phyloP scores from a whole-genome alignment of 2,329 filamentous ascomycete species.

The Fusarium pseudonygamai region DNA sequence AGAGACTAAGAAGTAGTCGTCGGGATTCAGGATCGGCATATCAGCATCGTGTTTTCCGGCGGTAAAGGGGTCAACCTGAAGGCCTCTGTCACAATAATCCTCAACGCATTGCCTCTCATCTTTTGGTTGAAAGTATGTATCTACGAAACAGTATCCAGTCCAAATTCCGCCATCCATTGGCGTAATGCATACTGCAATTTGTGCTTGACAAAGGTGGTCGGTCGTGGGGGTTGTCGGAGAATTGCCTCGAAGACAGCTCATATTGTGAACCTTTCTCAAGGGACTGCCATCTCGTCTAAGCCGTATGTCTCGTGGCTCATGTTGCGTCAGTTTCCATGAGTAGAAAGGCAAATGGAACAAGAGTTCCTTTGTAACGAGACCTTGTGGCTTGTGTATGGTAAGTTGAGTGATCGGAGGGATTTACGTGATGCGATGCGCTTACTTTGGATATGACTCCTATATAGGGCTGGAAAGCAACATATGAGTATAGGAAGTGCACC shows the following conservation, averaged over 20 bases:
- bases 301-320: fast-evolving
- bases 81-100: fast-evolving
- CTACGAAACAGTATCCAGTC: constrained; percentile 8
- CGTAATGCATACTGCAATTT: neutral
- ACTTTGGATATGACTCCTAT: neutral
- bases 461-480: neutral
- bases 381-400: neutral
- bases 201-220: constrained; percentile 9
- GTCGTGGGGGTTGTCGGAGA: fast-evolving
- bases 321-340: fast-evolving
- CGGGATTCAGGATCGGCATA: fast-evolving
- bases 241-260: neutral
- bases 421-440: fast-evolving
- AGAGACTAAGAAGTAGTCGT: neutral
- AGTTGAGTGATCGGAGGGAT: fast-evolving
- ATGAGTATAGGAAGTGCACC: neutral
- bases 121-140: neutral
- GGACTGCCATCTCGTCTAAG: fast-evolving
- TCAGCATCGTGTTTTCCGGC: neutral
- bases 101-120: neutral
- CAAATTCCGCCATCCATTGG: neutral
- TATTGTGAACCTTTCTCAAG: fast-evolving
- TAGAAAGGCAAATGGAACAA: neutral
- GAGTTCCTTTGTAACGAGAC: fast-evolving
- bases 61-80: neutral